phyloP scores from a whole-genome alignment of 1,284 basidiomycete genomes.

The Rhodotorula sp. region DNA sequence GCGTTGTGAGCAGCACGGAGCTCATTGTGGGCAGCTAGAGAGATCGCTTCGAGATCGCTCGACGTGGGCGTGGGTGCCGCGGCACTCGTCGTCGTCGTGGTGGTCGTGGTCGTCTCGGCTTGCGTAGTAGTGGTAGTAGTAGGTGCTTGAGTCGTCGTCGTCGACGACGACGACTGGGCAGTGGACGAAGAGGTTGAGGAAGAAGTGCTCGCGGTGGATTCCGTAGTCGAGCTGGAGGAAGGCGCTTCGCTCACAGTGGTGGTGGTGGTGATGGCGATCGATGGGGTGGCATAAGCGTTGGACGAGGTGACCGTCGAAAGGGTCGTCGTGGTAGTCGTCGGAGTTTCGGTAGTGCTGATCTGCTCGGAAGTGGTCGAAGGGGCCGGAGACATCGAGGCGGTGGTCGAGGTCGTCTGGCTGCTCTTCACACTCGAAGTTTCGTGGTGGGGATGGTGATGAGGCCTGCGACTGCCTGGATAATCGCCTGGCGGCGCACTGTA shows the following conservation, averaged over 20 bases:
- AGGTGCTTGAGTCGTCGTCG: background rate
- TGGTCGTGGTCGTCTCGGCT: background rate
- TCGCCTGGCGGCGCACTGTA: background rate
- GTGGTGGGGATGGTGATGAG: background rate
- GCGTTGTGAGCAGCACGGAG: slow-evolving; percentile 23
- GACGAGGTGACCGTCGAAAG: background rate
- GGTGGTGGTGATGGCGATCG: background rate
- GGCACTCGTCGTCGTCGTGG: background rate
- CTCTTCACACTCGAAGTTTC: background rate
- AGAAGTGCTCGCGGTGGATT: background rate
- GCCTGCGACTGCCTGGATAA: background rate
- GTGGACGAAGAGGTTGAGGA: background rate
- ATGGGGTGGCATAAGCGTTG: no score
- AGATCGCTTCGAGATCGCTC: slow-evolving; percentile 1
- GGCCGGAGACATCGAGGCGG: background rate
- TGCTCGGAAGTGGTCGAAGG: no score
- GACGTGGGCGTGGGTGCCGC: background rate
- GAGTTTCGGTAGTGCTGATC: no score
- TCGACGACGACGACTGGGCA: background rate
- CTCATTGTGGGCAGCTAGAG: slow-evolving; percentile 29
- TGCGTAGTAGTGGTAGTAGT: background rate
- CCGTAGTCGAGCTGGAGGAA: background rate
- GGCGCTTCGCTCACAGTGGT: background rate
- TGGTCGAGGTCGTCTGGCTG: background rate
- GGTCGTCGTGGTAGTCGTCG: background rate